phyloP scores from a whole-genome alignment of 192 early-diverging fungal genomes.

The Haplosporangium gracile region DNA sequence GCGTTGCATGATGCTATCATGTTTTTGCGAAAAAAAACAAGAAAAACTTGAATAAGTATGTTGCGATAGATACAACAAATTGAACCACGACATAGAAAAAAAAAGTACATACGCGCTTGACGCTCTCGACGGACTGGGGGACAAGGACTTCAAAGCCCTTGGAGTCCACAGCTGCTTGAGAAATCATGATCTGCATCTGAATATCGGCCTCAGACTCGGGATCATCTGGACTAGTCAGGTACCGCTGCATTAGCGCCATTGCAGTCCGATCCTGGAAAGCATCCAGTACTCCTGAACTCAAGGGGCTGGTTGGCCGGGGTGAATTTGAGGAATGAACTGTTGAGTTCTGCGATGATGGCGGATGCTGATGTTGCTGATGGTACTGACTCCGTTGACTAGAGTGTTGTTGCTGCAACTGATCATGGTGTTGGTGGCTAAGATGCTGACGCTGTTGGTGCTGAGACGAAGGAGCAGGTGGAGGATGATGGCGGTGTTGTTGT shows the following conservation, averaged over 20 bases:
- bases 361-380: neutral
- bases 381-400: neutral
- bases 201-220: slow-evolving; percentile 59
- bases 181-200: slow-evolving; percentile 63
- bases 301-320: slow-evolving; percentile 10
- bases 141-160: slow-evolving; percentile 65
- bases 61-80: neutral
- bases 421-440: slow-evolving; percentile 1
- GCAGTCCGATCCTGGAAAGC: slow-evolving; percentile 38
- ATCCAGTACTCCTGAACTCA: neutral
- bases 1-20: slow-evolving; percentile 62
- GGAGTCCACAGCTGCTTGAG: slow-evolving; percentile 68
- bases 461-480: neutral
- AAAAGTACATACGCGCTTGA: slow-evolving; percentile 63
- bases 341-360: slow-evolving; percentile 2
- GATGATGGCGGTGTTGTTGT: slow-evolving; percentile 4
- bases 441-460: slow-evolving; percentile 10
- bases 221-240: slow-evolving; percentile 36
- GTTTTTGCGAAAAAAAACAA: neutral
- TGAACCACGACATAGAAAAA: neutral
- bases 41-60: neutral
- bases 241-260: slow-evolving; percentile 47
- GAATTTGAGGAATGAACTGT: neutral
- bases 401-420: slow-evolving; percentile 1
- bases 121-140: slow-evolving; percentile 64